These are phyloP conservation scores for Anisodus acutangulus DNA, from an alignment of 257 asterid species.

Conservation along the genomic window DNA sequence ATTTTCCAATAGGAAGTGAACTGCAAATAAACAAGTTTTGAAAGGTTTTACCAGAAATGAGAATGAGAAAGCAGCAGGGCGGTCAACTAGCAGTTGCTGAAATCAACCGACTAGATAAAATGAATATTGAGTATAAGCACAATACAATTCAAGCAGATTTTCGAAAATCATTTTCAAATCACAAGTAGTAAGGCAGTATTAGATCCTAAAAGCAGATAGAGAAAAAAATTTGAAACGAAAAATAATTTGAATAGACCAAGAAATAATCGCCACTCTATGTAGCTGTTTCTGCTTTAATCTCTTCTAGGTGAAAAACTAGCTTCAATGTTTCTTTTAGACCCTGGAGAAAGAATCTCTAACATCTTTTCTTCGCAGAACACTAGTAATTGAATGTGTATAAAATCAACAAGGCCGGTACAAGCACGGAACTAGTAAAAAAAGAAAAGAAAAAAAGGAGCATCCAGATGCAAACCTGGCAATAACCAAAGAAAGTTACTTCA, in stretches of 20 bases:
- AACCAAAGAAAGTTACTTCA: constrained; percentile 82
- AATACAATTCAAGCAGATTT: neutral
- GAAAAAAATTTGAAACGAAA: too few relatives aligned
- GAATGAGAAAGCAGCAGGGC: neutral
- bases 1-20: neutral
- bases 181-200: neutral
- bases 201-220: too few relatives aligned
- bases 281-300: neutral
- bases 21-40: neutral
- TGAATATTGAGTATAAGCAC: neutral
- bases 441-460: neutral
- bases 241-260: neutral
- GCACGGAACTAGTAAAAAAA: neutral
- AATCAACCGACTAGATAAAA: neutral
- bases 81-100: neutral
- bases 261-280: neutral
- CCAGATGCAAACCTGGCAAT: constrained; percentile 70
- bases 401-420: neutral
- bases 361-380: neutral
- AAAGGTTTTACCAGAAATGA: neutral
- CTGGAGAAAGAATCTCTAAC: neutral
- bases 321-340: neutral
- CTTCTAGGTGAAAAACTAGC: neutral
- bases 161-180: neutral
- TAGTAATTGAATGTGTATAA: neutral